These are phyloP conservation scores for Irineochytrium annulatum DNA, from an alignment of 192 early-diverging fungal genomes.

Conservation along the genomic window DNA sequence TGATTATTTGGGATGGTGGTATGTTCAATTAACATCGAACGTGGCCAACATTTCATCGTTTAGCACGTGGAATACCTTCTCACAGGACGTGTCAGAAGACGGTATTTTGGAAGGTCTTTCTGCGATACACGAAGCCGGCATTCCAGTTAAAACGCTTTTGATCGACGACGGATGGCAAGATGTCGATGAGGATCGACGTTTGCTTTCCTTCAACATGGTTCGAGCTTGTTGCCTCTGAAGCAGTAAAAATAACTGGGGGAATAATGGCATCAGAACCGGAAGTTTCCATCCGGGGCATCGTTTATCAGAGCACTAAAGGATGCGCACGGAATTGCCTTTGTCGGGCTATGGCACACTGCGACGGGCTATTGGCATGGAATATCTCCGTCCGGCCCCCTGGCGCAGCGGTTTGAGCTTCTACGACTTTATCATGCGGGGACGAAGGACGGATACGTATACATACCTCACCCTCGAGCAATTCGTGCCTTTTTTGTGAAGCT, in stretches of 20 bases:
- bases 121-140: not conserved
- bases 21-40: not conserved
- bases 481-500: slow-evolving; percentile 8
- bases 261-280: not conserved
- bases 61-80: slow-evolving; percentile 18
- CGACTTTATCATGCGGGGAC: not conserved
- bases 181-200: not conserved
- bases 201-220: slow-evolving; percentile 11
- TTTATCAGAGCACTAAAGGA: not conserved
- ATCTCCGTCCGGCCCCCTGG: not conserved
- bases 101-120: not conserved
- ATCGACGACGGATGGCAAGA: slow-evolving; percentile 24
- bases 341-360: slow-evolving; percentile 18
- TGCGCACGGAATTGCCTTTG: not conserved
- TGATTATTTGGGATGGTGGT: slow-evolving; percentile 14
- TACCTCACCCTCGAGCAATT: not conserved
- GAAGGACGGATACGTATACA: too few relatives aligned
- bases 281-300: slow-evolving; percentile 2
- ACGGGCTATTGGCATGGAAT: slow-evolving; percentile 13
- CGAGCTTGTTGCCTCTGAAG: not conserved
- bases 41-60: not conserved
- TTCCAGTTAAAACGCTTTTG: slow-evolving; percentile 4
- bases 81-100: slow-evolving; percentile 1
- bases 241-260: not conserved
- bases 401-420: not conserved